Evolutionary conservation across 2,329 filamentous ascomycete genomes (phyloP).

Genomic region (Trichoderma sp.): DNA sequence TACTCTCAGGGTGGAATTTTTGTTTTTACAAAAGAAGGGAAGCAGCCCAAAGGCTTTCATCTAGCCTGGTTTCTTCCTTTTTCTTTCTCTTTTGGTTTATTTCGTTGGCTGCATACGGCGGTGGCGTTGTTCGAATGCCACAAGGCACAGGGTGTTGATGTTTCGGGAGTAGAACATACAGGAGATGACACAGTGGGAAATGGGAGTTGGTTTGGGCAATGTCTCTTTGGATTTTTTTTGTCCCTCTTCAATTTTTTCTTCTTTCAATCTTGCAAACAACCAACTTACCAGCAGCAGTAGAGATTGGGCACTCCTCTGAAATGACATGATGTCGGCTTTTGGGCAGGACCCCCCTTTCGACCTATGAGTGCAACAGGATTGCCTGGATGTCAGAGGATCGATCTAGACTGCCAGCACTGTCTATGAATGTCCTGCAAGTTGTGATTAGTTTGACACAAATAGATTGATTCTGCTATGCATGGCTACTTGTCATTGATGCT

Average conservation of each 20-base stretch:
- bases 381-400: not conserved
- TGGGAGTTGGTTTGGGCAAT: not conserved
- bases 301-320: not conserved
- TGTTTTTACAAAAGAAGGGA: not conserved
- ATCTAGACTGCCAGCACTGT: conserved; percentile 8
- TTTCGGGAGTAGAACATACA: conserved; percentile 7
- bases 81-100: not conserved
- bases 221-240: not conserved
- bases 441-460: conserved; percentile 7
- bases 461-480: conserved; percentile 9
- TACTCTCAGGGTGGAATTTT: not conserved
- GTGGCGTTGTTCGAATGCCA: not conserved
- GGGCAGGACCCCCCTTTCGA: not conserved
- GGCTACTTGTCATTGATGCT: conserved; percentile 2
- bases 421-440: conserved; percentile 8
- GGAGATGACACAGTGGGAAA: not conserved
- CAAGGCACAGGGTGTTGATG: conserved; percentile 7
- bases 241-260: not conserved
- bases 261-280: not conserved
- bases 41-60: not conserved
- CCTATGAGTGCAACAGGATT: not conserved
- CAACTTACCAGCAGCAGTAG: not conserved
- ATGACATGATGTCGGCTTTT: not conserved
- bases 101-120: not conserved
- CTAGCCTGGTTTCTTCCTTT: not conserved